Evolutionary conservation across 306 rosid species (phyloP).

Genomic region (Casuarina glauca): DNA sequence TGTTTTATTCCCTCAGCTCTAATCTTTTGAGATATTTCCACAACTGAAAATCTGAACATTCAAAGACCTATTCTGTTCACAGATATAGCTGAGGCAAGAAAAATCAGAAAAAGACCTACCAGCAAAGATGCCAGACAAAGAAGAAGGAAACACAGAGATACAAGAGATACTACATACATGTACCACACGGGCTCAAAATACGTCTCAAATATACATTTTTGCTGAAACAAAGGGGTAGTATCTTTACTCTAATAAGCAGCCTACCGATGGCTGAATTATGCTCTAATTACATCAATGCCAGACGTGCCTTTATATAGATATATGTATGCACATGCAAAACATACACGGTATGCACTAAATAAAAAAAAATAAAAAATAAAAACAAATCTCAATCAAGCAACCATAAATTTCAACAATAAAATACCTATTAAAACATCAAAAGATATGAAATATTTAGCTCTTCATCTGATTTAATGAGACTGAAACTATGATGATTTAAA

Average conservation of each 20-base stretch:
- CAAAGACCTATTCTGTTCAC: not conserved
- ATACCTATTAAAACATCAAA: not conserved
- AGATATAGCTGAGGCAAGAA: not conserved
- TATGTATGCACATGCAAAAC: too few relatives aligned
- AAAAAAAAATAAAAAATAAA: not conserved
- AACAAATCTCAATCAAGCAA: not conserved
- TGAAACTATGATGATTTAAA: not conserved
- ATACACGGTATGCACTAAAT: not conserved
- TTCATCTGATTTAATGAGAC: not conserved
- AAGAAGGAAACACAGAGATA: not conserved
- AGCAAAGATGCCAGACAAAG: too few relatives aligned
- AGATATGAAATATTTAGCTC: not conserved
- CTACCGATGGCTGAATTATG: not conserved
- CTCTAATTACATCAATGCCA: not conserved
- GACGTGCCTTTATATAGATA: not conserved
- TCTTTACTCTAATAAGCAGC: not conserved
- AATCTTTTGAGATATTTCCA: not conserved
- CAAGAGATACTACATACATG: not conserved
- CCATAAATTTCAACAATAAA: not conserved
- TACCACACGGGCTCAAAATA: not conserved
- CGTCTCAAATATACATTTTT: not conserved
- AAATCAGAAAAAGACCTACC: not conserved
- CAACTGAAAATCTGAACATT: not conserved
- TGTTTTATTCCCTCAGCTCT: not conserved
- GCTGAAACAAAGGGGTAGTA: not conserved